Conservation (phyloP, 768 basidiomycete species). For the Lactarius vividus region DNA sequence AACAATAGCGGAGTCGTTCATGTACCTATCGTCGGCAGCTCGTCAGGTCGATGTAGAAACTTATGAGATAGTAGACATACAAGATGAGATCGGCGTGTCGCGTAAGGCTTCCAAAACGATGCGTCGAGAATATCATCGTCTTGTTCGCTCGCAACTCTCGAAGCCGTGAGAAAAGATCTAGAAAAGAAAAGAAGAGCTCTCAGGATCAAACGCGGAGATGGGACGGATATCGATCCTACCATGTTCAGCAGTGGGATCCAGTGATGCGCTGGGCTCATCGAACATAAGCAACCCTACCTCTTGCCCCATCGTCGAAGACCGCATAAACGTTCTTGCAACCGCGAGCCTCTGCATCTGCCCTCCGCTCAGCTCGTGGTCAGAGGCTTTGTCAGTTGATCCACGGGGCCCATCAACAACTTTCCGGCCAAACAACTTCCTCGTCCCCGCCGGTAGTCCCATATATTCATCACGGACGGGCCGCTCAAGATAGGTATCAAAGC, state of each 20-base stretch:
- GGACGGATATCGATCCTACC: slow-evolving; percentile 36
- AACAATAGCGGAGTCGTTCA: slow-evolving; percentile 57
- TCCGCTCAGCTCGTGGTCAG: slow-evolving; percentile 46
- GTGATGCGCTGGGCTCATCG: slow-evolving; percentile 70
- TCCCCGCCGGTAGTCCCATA: slow-evolving; percentile 61
- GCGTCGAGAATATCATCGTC: slow-evolving; percentile 82
- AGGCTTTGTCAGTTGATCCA: background rate
- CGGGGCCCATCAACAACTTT: slow-evolving; percentile 35
- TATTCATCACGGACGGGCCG: slow-evolving; percentile 68
- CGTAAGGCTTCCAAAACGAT: slow-evolving; percentile 66
- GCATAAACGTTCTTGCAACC: slow-evolving; percentile 75
- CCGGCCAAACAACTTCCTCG: slow-evolving; percentile 59
- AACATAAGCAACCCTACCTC: slow-evolving; percentile 62
- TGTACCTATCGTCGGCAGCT: slow-evolving; percentile 47
- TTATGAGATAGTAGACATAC: slow-evolving; percentile 1
- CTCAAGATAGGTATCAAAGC: slow-evolving; percentile 69
- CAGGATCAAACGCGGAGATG: background rate
- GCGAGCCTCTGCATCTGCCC: slow-evolving; percentile 77
- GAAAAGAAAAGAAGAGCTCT: background rate
- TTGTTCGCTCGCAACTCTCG: slow-evolving; percentile 67
- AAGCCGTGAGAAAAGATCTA: slow-evolving; percentile 69
- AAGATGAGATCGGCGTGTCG: slow-evolving; percentile 43
- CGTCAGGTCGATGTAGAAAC: background rate
- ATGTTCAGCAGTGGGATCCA: slow-evolving; percentile 76
- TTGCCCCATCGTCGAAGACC: slow-evolving; percentile 46